Percentiles rank a stretch among this genome's conserved stretches.
Evolutionary conservation across 805 yeast species (phyloP).

Genomic region (Saccharomycopsis selenospora): DNA sequence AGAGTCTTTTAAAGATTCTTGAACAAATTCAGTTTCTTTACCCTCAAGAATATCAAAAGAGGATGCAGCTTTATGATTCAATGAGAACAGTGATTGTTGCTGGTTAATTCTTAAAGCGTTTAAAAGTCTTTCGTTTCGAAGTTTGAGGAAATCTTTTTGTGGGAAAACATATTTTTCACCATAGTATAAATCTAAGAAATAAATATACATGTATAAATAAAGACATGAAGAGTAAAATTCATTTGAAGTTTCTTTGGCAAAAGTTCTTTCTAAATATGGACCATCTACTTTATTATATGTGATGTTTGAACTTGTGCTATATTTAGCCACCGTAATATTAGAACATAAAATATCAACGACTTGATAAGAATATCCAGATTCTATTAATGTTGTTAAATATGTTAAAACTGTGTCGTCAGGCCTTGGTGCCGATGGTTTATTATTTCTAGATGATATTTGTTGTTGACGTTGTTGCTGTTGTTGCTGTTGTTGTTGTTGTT

Average conservation of each 20-base stretch:
- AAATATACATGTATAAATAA: constrained; percentile 16
- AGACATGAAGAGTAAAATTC: constrained; percentile 17
- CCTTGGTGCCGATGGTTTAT: constrained; percentile 11
- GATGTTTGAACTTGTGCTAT: neutral
- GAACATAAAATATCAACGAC: constrained; percentile 15
- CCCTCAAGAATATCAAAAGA: neutral
- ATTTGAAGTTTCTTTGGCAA: neutral
- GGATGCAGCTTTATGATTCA: neutral
- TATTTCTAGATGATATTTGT: neutral
- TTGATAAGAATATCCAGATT: constrained; percentile 17
- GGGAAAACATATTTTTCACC: constrained; percentile 1
- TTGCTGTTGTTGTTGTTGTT: neutral
- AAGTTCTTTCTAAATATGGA: neutral
- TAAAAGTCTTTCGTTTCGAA: neutral
- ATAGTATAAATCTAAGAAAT: constrained; percentile 14
- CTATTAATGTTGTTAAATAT: constrained; percentile 10
- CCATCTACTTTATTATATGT: neutral
- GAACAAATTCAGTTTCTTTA: neutral
- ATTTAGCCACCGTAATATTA: constrained; percentile 8
- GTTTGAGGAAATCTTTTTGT: neutral
- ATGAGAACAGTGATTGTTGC: no score
- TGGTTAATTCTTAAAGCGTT: neutral
- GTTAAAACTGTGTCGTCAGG: constrained; percentile 8
- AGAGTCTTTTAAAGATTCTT: neutral
- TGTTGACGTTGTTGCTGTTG: neutral